These are phyloP conservation scores for Plasmodium malariae DNA, from an alignment of 169 alveolate genomes.

Conservation along the genomic window DNA sequence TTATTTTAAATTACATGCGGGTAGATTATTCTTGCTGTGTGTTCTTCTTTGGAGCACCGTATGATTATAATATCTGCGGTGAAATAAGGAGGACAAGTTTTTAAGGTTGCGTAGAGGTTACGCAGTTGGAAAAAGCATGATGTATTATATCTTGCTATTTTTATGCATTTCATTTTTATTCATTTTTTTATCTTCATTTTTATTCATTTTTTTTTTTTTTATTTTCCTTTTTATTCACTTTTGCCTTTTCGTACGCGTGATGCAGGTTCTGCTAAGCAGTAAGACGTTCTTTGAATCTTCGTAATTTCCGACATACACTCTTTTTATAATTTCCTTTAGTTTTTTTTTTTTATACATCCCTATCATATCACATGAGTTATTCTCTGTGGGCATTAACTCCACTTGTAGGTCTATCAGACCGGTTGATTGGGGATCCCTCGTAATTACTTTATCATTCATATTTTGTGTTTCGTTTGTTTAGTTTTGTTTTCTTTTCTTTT, in stretches of 20 bases:
- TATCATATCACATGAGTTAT: neutral
- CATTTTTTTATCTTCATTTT: neutral
- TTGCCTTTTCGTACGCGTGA: conserved; percentile 43
- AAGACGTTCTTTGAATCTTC: conserved; percentile 60
- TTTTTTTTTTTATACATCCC: conserved; percentile 16
- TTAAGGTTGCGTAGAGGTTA: neutral
- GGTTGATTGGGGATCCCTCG: too few relatives aligned
- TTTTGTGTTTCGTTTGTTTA: too few relatives aligned
- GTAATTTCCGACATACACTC: conserved; percentile 56
- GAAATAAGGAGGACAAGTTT: neutral
- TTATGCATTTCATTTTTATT: neutral
- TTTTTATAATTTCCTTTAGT: conserved; percentile 48
- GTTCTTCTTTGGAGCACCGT: conserved; percentile 33
- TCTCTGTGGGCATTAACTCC: neutral
- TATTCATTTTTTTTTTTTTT: neutral
- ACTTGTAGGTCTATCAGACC: conserved; percentile 9
- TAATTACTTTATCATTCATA: too few relatives aligned
- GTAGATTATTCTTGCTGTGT: conserved; percentile 32
- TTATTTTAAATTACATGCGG: conserved; percentile 65
- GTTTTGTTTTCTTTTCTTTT: too few relatives aligned
- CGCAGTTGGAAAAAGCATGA: neutral
- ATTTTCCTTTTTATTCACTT: too few relatives aligned
- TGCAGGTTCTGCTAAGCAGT: conserved; percentile 31
- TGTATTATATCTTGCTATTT: neutral
- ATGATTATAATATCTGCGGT: conserved; percentile 37